Evolutionary conservation across 768 basidiomycete genomes (phyloP), one percentile per base, ranked within the genome.

Genomic region (Lactifluus subvellereus): DNA sequence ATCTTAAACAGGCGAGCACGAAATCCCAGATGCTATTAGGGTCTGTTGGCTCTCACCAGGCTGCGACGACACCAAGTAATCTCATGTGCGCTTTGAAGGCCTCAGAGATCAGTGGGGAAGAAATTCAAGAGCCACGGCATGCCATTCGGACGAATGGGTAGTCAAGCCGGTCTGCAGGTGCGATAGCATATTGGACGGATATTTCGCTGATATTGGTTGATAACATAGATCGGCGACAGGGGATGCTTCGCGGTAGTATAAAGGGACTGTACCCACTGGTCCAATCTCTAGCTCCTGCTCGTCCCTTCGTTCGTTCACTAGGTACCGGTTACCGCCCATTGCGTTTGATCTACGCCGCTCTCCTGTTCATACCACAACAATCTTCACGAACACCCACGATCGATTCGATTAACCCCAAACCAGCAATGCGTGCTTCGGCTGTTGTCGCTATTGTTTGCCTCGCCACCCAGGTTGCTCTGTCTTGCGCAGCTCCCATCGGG

Each of bases 281-380:
- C 14, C 8, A 10, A 27, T 18, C 42, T 14, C 13, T 42, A 42
- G 53, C 60, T 9, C 22, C 35, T 60, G 50, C 51, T 35, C 32
- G 11, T 16, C 30, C 50, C 13, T 37, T 62, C 49, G 33, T 52
- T 52, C 30, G 3, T 30, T 47, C 33, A 9, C 5, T 13, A 53
- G 55, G 61, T 62, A 37, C 60, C 49, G 60, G 60, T 49, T 61
- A 61, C 53, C 53, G 30, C 49, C 35, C 16, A 33, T 42, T 20
- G 16, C 30, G 18, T 13, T 11, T 18, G 18, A 54, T 30, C 30
- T 49, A 40, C 35, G 37, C 27, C 27, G 8, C n/a, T 33, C 13
- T 16, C 20, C 48, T 57, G 9, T 13, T 33, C 13, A 47, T 11
- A 6, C 18, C 40, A 9, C 5, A 47, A 32, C 8, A 40, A 33